Base-by-base conservation (phyloP, 2,329 filamentous ascomycete species). In the Fusarium verrucosum region DNA sequence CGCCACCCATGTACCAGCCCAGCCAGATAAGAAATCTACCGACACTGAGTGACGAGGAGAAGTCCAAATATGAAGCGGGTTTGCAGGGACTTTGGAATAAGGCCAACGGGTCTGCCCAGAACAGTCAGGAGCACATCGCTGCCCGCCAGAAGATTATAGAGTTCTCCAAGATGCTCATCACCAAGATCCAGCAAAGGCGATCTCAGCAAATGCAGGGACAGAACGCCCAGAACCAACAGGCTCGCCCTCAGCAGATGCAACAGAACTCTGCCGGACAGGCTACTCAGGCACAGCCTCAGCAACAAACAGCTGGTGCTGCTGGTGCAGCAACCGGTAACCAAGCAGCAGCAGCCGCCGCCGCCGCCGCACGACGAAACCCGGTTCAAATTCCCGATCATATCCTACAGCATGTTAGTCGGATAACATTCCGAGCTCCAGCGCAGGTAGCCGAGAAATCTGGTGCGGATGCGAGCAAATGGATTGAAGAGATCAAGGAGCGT, bases 71-170 rank as follows among this genome's bases (percentile, higher is more conserved):
- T 65, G 85, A 88, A 66, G 74, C 78, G 3, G 87, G 87, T 2
- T 76, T 89, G 1, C 77, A 79, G 10, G 70, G 76, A 3, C 75
- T 89, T 1, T 89, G 85, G 82, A 79, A 76, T 20, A 79, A 84
- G 36, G 81, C 84, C 41, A 81, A 84, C 56, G 81, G 78, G 19
- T 75, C 78, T 1, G 73, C 81, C 0, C 77, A 79, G 2, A 82
- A 83, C 20, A 84, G 83, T 5, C 68, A 70, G 1, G 80, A 83
- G 20, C 81, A 87, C 41, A 73, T 79, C 22, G 76, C 78, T 0
- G 86, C 87, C 0, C 82, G 81, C 62, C 80, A 81, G 36, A 89
- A 88, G 75, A 84, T 89, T 20, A 73, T 77, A 8, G 85, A 89
- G 10, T 89, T 89, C 70, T 86, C 86, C 0, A 80, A 80, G 38